Evolutionary conservation across 257 asterid genomes (phyloP), one percentile per base, ranked within the genome.

Genomic region (Solanum corneliomulleri): DNA sequence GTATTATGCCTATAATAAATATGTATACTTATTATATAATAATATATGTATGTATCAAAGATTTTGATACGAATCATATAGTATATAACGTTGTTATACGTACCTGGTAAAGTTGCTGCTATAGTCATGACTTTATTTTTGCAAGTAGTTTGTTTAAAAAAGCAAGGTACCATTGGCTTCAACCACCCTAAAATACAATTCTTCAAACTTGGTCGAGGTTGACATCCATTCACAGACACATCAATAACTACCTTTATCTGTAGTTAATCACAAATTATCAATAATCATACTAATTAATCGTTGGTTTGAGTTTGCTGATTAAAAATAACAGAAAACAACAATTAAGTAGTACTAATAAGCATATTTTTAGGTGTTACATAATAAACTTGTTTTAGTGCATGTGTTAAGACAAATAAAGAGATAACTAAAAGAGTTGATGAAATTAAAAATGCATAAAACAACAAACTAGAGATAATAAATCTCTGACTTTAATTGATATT

Each of bases 241-340:
- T 35, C 86, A 27, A 95, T 88, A 88, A 95, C 92, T n/a, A 94
- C 86, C 91, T 92, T 92, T 88, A 87, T 86, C 98, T 95, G 94
- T 89, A 87, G 72, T 31, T 25, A 44, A 11, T 20, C 5, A 11
- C 6, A 66, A 11, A 60, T 23, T 64, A 64, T 60, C 29, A 60
- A n/a, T 60, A 60, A 60, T 60, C n/a, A 60, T 23, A 60, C 69
- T 21, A 60, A 60, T 21, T 64, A 52, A 16, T 49, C 62, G 23
- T 16, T 52, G 62, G 62, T 52, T 52, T 52, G 62, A 6, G 23
- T 52, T 16, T 16, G 60, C 23, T 0, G 23, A 49, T 49, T 15
- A 15, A 49, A 49, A 49, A 16, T 49, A 49, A 49, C 7, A 4
- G 1, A 52, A 16, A 2, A 23, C 16, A 4, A 47, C 16, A 13